Base-by-base conservation (phyloP, 345 rosid genomes). In the Hibiscus tridactylites region DNA sequence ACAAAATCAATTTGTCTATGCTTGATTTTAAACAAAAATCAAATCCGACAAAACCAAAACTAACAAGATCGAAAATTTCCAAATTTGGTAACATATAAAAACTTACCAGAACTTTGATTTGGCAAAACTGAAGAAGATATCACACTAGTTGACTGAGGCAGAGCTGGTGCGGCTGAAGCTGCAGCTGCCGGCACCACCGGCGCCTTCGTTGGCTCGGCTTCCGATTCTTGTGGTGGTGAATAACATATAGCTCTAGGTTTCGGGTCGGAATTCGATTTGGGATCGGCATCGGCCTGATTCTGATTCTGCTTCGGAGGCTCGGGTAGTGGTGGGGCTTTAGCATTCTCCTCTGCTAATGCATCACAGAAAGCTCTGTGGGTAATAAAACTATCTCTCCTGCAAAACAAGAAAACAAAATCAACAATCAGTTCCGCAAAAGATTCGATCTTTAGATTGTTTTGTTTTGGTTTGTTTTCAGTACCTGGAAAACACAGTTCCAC, bases 331-430 rank as follows among this genome's bases (percentile, higher is more conserved):
- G 78, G 83, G 68, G 77, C 83, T 85, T 75, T 87, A 0, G 86
- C 88, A 60, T 86, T 86, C 78, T 92, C 97, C 81, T 85, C 93
- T 17, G 98, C 96, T 68, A 94, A 84, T 7, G 88, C 93, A 85
- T 94, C 97, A 71, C 97, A 94, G 68, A 94, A 91, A 12, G 97
- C 97, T 77, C 98, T 86, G 70, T 94, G 97, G 10, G 96, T 94
- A 67, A 94, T 88, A 67, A 91, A 94, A 79, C 97, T 88, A 75
- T 94, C 98, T 81, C 91, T 90, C 90, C 98, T 94, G 71, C 75
- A 58, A 54, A 75, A 46, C 15, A 2, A 46, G 9, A 56, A 65
- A n/a, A 13, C 49, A 21, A 68, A 72, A 42, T 21, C 19, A 17
- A 50, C 71, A 62, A 44, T 42, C 66, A 73, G 71, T 44, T 57